phyloP scores from a whole-genome alignment of 495 filamentous ascomycete genomes.

The Coniosporium apollinis region DNA sequence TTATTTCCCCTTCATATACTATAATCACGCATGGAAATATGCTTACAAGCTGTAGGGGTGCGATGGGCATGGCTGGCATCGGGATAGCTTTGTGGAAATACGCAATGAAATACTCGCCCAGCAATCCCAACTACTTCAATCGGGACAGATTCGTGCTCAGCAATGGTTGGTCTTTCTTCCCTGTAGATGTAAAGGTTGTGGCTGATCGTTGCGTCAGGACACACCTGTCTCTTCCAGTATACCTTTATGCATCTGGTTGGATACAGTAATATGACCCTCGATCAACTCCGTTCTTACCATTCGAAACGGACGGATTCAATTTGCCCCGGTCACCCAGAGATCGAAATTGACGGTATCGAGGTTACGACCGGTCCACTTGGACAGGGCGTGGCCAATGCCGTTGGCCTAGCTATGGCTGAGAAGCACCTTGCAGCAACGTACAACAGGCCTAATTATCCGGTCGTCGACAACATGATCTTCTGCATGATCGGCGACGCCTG shows the following conservation, averaged over 20 bases:
- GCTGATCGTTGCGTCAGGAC: too few relatives aligned
- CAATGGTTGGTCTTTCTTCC: conserved; percentile 20
- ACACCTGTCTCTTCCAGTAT: conserved; percentile 45
- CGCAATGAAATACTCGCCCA: conserved; percentile 33
- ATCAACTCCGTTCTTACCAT: conserved; percentile 44
- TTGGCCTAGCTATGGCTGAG: conserved; percentile 40
- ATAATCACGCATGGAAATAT: neutral
- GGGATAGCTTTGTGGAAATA: conserved; percentile 36
- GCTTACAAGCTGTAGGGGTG: conserved; percentile 19
- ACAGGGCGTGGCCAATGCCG: conserved; percentile 43
- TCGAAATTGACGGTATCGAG: conserved; percentile 43
- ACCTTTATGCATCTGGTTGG: conserved; percentile 39
- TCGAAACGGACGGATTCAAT: conserved; percentile 31
- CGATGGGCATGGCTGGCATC: conserved; percentile 41
- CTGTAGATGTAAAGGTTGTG: too few relatives aligned
- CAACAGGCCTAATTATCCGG: conserved; percentile 32
- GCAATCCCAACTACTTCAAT: conserved; percentile 32
- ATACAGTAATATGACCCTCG: conserved; percentile 41
- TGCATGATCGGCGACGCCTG: conserved; percentile 44
- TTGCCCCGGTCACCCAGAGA: conserved; percentile 44
- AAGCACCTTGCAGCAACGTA: conserved; percentile 38
- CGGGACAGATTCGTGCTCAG: conserved; percentile 37
- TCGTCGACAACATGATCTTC: conserved; percentile 35
- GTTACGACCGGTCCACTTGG: conserved; percentile 46
- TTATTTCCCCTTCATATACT: neutral